A percentile compares a stretch with the other conserved stretches of the same genome.
These are phyloP conservation scores for Dactylellina leptospora DNA, from an alignment of 2,329 filamentous ascomycete species.

Conservation along the genomic window DNA sequence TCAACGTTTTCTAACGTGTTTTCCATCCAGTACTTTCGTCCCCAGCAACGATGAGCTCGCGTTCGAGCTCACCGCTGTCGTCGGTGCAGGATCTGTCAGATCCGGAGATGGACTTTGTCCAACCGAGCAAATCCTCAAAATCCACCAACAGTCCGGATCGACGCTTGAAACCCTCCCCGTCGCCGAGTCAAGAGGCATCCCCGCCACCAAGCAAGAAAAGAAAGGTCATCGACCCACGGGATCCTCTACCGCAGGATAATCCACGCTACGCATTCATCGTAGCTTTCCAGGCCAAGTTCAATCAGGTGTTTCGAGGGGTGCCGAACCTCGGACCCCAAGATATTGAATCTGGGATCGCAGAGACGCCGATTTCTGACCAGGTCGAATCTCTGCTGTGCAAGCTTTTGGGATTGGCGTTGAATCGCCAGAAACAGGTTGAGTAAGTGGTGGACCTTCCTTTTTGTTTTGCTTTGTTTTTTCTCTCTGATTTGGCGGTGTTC, in stretches of 20 bases:
- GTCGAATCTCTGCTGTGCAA: constrained; percentile 90
- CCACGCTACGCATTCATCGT: constrained; percentile 76
- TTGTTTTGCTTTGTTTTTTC: constrained; percentile 35
- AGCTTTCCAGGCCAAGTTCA: constrained; percentile 95
- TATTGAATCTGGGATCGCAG: constrained; percentile 84
- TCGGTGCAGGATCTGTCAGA: constrained; percentile 49
- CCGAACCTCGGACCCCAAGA: constrained; percentile 94
- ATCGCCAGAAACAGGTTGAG: constrained; percentile 99
- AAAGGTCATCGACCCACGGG: constrained; percentile 49
- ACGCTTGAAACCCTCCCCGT: constrained; percentile 28
- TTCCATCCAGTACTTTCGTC: too few relatives aligned
- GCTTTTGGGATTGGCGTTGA: constrained; percentile 84
- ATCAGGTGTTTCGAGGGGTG: constrained; percentile 85
- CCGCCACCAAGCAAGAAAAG: constrained; percentile 41
- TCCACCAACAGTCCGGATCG: constrained; percentile 22
- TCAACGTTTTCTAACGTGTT: too few relatives aligned
- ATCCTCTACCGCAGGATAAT: constrained; percentile 42
- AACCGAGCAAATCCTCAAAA: constrained; percentile 27
- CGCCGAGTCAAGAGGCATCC: constrained; percentile 21
- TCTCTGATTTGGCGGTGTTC: constrained; percentile 9
- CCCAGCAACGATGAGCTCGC: constrained; percentile 38
- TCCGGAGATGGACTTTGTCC: constrained; percentile 41
- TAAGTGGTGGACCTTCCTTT: constrained; percentile 65
- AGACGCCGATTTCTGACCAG: constrained; percentile 79
- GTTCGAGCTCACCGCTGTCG: constrained; percentile 51